phyloP scores from a whole-genome alignment of 768 basidiomycete species.

The Mycena indigotica region DNA sequence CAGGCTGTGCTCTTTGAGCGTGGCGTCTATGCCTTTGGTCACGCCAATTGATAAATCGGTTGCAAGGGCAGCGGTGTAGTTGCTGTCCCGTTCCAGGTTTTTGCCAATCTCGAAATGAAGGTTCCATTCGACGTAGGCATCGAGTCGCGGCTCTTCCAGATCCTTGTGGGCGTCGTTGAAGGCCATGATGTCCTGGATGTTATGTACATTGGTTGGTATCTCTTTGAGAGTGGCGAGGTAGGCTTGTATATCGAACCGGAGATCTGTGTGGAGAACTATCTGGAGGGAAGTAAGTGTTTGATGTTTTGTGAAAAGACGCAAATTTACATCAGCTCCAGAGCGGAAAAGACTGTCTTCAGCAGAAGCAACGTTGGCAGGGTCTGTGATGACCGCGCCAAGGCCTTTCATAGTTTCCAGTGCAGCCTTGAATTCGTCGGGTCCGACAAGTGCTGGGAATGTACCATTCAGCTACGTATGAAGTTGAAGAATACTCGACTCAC shows the following conservation, averaged over 20 bases:
- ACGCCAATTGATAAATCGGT: slow-evolving; percentile 32
- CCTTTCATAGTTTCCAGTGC: slow-evolving; percentile 38
- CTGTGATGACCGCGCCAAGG: slow-evolving; percentile 48
- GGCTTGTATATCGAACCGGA: slow-evolving; percentile 32
- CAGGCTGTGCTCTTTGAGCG: slow-evolving; percentile 33
- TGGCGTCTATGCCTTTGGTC: slow-evolving; percentile 38
- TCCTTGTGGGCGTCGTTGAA: slow-evolving; percentile 48
- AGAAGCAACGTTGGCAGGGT: slow-evolving; percentile 47
- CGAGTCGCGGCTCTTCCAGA: slow-evolving; percentile 38
- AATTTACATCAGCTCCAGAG: neutral
- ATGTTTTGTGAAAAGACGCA: neutral
- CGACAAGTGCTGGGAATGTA: slow-evolving; percentile 15
- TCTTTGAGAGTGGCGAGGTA: slow-evolving; percentile 42
- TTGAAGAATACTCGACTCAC: slow-evolving; percentile 7
- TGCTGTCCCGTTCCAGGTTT: slow-evolving; percentile 26
- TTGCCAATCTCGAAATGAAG: slow-evolving; percentile 8
- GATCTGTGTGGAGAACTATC: slow-evolving; percentile 9
- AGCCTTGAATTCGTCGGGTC: slow-evolving; percentile 39
- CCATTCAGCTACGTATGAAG: neutral
- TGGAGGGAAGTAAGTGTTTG: neutral
- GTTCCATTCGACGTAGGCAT: slow-evolving; percentile 11
- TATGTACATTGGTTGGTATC: slow-evolving; percentile 43
- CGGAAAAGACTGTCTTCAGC: slow-evolving; percentile 31
- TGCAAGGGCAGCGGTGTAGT: slow-evolving; percentile 32
- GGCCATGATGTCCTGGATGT: slow-evolving; percentile 43